Evolutionary conservation across 192 early-diverging fungal genomes (phyloP), one percentile per base, ranked within the genome.

Genomic region (Powellomyces hirtus): DNA sequence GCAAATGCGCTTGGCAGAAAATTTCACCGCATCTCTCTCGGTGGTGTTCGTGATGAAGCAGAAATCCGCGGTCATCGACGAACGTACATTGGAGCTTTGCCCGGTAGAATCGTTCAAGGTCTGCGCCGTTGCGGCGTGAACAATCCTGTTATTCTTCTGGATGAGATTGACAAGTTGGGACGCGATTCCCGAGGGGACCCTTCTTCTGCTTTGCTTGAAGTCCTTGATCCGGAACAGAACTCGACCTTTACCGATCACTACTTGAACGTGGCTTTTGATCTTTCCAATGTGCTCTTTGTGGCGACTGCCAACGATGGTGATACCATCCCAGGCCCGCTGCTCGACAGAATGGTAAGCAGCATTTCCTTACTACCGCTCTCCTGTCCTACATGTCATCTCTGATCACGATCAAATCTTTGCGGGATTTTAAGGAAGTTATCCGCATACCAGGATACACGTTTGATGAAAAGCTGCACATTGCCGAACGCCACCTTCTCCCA

Each of bases 161-260:
- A 94, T 76, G 90, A 92, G 73, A 91, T 94, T 66, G 92, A 94
- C 71, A 94, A 94, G 70, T 73, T 92, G 6, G 86, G 83, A 0
- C 81, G 81, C 22, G 86, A 87, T 18, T 66, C 77, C 38, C 81
- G 89, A 42, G 92, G 91, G 1, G 90, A 94, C 68, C 91, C 91
- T 58, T 74, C 89, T 0, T 88, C 91, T 30, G 92, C 92, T n/a
- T 73, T 94, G 18, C 76, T 94, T 16, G 92, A 94, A 72, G 86
- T 92, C 0, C 77, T 94, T 42, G 92, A 94, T 72, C 90, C 92
- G 10, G 92, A 93, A 64, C 92, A 94, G 71, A 94, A 94, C 61
- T 73, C 75, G 20, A 87, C 84, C 0, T 94, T 94, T 71, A 82
- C 78, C 0, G 93, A 93, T 71, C 91, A 94, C 67, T 93, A 92